Evolutionary conservation across 345 rosid species (phyloP).

Genomic region (Brassica nigra): DNA sequence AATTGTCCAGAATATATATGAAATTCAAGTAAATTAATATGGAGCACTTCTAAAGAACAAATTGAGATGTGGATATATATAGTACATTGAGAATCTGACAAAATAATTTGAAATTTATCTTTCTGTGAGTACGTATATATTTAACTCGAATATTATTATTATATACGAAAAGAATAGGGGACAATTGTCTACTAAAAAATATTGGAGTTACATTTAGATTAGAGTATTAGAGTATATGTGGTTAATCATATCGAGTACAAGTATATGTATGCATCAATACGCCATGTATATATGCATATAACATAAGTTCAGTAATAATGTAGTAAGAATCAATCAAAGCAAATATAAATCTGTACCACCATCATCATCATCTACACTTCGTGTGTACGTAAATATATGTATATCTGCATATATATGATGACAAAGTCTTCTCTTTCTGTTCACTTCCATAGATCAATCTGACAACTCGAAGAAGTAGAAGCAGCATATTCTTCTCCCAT

Average conservation of each 20-base stretch:
- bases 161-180: background rate
- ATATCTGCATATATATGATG: conserved; percentile 39
- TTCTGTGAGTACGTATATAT: background rate
- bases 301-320: conserved; percentile 41
- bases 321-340: conserved; percentile 41
- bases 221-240: conserved; percentile 27
- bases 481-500: conserved; percentile 60
- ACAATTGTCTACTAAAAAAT: conserved; percentile 15
- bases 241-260: conserved; percentile 40
- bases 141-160: background rate
- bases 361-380: conserved; percentile 40
- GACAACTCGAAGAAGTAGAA: conserved; percentile 70
- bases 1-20: conserved; percentile 19
- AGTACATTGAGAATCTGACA: background rate
- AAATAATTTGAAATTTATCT: background rate
- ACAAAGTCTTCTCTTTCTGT: conserved; percentile 34
- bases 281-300: conserved; percentile 17
- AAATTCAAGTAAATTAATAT: background rate
- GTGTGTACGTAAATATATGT: conserved; percentile 24
- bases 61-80: background rate
- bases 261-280: conserved; percentile 17
- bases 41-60: background rate
- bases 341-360: conserved; percentile 48
- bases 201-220: conserved; percentile 31
- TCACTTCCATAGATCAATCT: conserved; percentile 90